A percentile compares a stretch with the other conserved stretches of the same genome.
These are phyloP conservation scores for Heterobasidion parviporum DNA, from an alignment of 1,284 basidiomycete species.

Conservation along the genomic window DNA sequence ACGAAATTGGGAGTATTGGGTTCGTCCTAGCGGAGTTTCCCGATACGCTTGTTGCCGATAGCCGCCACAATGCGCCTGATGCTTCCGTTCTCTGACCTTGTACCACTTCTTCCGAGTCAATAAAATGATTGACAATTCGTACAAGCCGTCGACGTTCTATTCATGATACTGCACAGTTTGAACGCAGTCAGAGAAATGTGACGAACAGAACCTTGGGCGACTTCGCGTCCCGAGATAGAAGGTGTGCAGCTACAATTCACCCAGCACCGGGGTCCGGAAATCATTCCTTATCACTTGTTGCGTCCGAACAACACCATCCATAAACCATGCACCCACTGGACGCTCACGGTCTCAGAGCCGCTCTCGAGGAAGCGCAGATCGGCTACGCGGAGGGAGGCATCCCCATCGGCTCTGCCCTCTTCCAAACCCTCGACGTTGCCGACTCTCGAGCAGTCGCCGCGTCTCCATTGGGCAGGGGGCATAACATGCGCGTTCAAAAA, in stretches of 20 bases:
- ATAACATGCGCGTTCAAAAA: constrained; percentile 48
- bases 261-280: background rate
- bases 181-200: too few relatives aligned
- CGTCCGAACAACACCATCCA: too few relatives aligned
- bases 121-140: too few relatives aligned
- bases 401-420: constrained; percentile 47
- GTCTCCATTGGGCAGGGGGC: constrained; percentile 31
- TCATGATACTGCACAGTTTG: too few relatives aligned
- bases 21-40: constrained; percentile 2
- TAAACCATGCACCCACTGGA: background rate
- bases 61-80: background rate
- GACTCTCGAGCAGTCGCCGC: background rate
- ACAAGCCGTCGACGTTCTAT: too few relatives aligned
- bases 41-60: background rate
- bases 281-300: too few relatives aligned
- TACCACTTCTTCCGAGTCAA: background rate
- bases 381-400: constrained; percentile 37
- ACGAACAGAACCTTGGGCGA: too few relatives aligned
- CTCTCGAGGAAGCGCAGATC: constrained; percentile 8
- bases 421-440: background rate
- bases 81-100: background rate
- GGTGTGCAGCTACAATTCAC: background rate
- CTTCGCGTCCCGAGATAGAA: background rate
- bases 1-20: constrained; percentile 8
- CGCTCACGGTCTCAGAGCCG: constrained; percentile 7